phyloP scores from a whole-genome alignment of 345 rosid genomes.

The Acer campestre region DNA sequence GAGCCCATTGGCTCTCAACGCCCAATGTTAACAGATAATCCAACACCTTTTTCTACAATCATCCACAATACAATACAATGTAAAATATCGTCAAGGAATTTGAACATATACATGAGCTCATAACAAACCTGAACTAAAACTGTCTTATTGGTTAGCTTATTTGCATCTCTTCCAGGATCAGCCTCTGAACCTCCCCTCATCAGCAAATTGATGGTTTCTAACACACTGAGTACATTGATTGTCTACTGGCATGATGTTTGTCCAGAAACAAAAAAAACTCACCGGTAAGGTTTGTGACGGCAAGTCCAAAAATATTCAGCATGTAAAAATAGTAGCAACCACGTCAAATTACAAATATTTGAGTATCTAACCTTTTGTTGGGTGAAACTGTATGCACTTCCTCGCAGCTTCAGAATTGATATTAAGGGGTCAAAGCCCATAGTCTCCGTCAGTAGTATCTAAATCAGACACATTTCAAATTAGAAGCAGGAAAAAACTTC shows the following conservation, averaged over 20 bases:
- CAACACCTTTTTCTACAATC: constrained; percentile 68
- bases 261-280: constrained; percentile 37
- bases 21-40: constrained; percentile 88
- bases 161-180: constrained; percentile 74
- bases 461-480: constrained; percentile 28
- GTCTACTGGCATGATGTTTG: constrained; percentile 88
- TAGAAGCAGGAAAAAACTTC: constrained; percentile 26
- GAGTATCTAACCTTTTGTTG: constrained; percentile 94
- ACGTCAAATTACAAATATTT: constrained; percentile 17
- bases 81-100: constrained; percentile 17
- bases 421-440: constrained; percentile 82
- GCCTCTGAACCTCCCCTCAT: constrained; percentile 68
- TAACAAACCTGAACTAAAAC: constrained; percentile 82
- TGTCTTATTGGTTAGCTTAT: constrained; percentile 77
- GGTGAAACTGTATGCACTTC: constrained; percentile 79
- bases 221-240: constrained; percentile 77
- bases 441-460: constrained; percentile 93
- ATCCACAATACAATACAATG: constrained; percentile 24
- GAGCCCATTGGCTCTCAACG: constrained; percentile 97
- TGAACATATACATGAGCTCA: constrained; percentile 13
- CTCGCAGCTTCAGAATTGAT: constrained; percentile 75
- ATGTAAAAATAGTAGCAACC: constrained; percentile 2
- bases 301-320: constrained; percentile 13
- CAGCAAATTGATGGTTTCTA: constrained; percentile 86
- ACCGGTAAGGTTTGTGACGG: constrained; percentile 41